Conservation (phyloP, 768 basidiomycete genomes). For the Mycena haematopus region DNA sequence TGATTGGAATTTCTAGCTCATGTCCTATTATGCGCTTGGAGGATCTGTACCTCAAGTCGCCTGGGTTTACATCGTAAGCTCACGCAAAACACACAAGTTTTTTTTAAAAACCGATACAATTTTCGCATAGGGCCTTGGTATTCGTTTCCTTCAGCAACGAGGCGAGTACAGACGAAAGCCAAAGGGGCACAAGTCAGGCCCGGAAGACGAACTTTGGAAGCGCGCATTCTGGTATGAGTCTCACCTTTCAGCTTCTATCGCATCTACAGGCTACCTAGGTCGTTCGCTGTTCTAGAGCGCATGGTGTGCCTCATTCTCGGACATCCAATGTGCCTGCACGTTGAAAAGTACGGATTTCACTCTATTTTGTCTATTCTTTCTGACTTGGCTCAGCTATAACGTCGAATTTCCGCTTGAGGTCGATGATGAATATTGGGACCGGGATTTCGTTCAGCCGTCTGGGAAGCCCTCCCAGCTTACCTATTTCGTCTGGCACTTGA, state of each 20-base stretch:
- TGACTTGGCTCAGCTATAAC: conserved; percentile 48
- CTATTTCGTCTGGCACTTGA: conserved; percentile 45
- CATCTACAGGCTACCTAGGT: conserved; percentile 31
- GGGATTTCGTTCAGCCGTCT: conserved; percentile 54
- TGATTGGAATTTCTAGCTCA: conserved; percentile 34
- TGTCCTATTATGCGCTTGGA: conserved; percentile 45
- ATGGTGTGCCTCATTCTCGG: conserved; percentile 47
- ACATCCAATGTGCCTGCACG: conserved; percentile 56
- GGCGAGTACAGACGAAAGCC: conserved; percentile 53
- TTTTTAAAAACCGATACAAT: too few species aligned
- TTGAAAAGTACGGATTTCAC: conserved; percentile 50
- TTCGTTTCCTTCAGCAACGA: conserved; percentile 60
- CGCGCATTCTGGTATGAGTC: conserved; percentile 45
- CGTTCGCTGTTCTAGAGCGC: conserved; percentile 40
- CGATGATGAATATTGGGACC: conserved; percentile 63
- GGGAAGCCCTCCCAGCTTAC: conserved; percentile 44
- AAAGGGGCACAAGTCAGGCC: conserved; percentile 31
- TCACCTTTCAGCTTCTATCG: background rate
- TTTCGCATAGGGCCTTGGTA: conserved; percentile 42
- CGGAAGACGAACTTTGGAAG: conserved; percentile 59
- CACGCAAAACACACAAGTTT: background rate
- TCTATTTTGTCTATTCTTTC: too few species aligned
- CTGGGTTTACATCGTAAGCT: conserved; percentile 40
- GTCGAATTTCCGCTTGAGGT: conserved; percentile 57
- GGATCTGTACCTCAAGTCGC: conserved; percentile 47